These are phyloP conservation scores for Deuterostichococcus epilithicus DNA, from an alignment of 139 green algal genomes.

Conservation along the genomic window DNA sequence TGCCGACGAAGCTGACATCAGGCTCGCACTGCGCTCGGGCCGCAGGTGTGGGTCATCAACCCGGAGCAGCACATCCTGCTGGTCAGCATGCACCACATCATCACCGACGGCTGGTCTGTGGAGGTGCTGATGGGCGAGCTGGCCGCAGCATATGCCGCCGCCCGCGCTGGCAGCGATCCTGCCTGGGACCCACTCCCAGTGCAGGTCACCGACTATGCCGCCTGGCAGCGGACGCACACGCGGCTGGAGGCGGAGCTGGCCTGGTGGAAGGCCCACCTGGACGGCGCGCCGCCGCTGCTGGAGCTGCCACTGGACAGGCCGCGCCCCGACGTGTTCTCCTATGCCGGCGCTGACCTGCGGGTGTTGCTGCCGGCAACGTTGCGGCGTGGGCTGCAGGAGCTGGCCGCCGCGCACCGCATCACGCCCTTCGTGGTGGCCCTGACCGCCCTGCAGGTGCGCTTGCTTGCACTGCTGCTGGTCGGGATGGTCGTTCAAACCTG, in stretches of 20 bases:
- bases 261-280: too few species aligned
- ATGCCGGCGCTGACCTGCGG: neutral
- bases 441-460: neutral
- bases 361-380: neutral
- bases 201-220: conserved; percentile 1
- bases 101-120: conserved; percentile 14
- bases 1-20: too few species aligned
- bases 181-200: neutral
- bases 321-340: neutral
- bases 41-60: neutral
- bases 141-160: conserved; percentile 1
- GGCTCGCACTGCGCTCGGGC: too few species aligned
- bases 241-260: too few species aligned
- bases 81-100: conserved; percentile 20
- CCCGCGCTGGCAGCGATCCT: neutral
- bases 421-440: neutral
- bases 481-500: too few species aligned
- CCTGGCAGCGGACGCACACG: neutral
- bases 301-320: neutral
- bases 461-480: too few species aligned
- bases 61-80: conserved; percentile 1
- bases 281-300: too few species aligned
- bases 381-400: neutral
- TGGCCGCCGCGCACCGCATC: neutral
- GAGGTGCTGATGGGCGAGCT: conserved; percentile 11